Conservation (phyloP, 352 stramenopile genomes). For the Phytophthora boehmeriae region DNA sequence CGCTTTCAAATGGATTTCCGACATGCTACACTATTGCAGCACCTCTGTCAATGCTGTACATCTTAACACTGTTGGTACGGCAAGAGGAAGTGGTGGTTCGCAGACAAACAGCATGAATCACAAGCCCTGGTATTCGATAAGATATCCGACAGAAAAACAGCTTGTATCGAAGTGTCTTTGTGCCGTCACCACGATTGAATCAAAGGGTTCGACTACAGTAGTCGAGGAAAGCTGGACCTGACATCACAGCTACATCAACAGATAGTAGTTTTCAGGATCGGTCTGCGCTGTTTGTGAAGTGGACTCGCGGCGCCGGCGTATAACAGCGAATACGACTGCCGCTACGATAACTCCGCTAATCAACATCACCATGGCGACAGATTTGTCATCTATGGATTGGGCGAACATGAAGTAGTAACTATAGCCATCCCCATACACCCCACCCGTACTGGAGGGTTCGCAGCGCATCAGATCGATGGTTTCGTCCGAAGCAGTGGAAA, state of each 20-base stretch:
- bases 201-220: too few relatives aligned
- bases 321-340: slow-evolving; percentile 41
- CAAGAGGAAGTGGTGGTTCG: too few relatives aligned
- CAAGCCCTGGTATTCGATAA: too few relatives aligned
- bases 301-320: slow-evolving; percentile 21
- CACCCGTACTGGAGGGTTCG: slow-evolving; percentile 27
- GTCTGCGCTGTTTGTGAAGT: slow-evolving; percentile 10
- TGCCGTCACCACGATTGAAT: too few relatives aligned
- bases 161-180: too few relatives aligned
- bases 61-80: too few relatives aligned
- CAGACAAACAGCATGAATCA: too few relatives aligned
- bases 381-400: slow-evolving; percentile 29
- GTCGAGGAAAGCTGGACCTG: not conserved
- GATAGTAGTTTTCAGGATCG: slow-evolving; percentile 51
- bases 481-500: slow-evolving; percentile 42
- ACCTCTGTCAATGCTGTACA: too few relatives aligned
- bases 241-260: slow-evolving; percentile 47
- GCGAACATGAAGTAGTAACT: slow-evolving; percentile 26
- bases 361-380: slow-evolving; percentile 32
- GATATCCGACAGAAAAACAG: too few relatives aligned
- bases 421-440: slow-evolving; percentile 28
- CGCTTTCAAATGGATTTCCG: too few relatives aligned
- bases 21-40: too few relatives aligned
- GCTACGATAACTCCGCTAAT: slow-evolving; percentile 38
- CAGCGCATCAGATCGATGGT: slow-evolving; percentile 57